A percentile compares a stretch with the other conserved stretches of the same genome.
phyloP scores from a whole-genome alignment of 306 rosid genomes.

The Ceratonia siliqua region DNA sequence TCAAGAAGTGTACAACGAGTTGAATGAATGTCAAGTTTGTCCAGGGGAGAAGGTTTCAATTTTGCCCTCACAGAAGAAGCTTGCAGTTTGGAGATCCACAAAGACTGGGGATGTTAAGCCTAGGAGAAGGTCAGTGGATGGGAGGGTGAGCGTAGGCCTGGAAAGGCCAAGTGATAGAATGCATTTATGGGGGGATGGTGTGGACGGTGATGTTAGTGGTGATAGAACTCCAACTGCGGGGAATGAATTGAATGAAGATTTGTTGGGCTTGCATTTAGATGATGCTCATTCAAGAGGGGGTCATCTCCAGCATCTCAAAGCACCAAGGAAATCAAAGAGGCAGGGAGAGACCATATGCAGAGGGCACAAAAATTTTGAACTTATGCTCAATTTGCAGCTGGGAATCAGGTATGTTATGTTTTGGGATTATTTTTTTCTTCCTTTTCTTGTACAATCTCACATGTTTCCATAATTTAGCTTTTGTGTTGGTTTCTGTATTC shows the following conservation, averaged over 20 bases:
- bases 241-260: slow-evolving; percentile 48
- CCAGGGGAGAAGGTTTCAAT: slow-evolving; percentile 69
- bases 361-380: slow-evolving; percentile 89
- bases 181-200: slow-evolving; percentile 61
- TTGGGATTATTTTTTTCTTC: neutral
- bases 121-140: slow-evolving; percentile 76
- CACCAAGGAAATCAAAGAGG: slow-evolving; percentile 57
- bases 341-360: slow-evolving; percentile 80
- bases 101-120: slow-evolving; percentile 52
- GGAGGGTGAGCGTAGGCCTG: slow-evolving; percentile 59
- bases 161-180: slow-evolving; percentile 69
- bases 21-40: slow-evolving; percentile 51
- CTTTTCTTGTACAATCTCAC: neutral
- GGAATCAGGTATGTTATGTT: slow-evolving; percentile 67
- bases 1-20: slow-evolving; percentile 56
- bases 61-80: slow-evolving; percentile 84
- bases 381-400: slow-evolving; percentile 88
- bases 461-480: neutral
- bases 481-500: neutral
- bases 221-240: slow-evolving; percentile 37
- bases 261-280: slow-evolving; percentile 33
- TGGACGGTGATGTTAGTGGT: slow-evolving; percentile 23
- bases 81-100: slow-evolving; percentile 76
- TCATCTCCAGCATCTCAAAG: slow-evolving; percentile 45
- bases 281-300: slow-evolving; percentile 26